phyloP scores from a whole-genome alignment of 2,329 filamentous ascomycete species.

The Bipolaris bicolor region DNA sequence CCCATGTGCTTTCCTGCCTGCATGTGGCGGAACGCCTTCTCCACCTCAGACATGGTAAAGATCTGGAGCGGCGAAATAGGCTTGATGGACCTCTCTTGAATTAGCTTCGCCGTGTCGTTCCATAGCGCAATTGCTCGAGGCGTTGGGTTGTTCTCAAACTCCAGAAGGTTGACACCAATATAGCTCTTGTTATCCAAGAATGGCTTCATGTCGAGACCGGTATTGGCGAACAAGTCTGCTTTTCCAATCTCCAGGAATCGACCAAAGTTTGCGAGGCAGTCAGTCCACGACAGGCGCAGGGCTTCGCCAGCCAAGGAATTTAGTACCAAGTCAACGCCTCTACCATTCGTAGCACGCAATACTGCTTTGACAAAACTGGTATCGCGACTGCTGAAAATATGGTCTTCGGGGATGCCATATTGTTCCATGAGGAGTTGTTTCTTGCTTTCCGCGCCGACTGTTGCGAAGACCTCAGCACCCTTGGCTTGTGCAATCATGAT shows the following conservation, averaged over 20 bases:
- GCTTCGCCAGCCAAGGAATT: constrained; percentile 39
- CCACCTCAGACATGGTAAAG: constrained; percentile 10
- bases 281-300: constrained; percentile 29
- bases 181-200: constrained; percentile 15
- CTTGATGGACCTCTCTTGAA: constrained; percentile 6
- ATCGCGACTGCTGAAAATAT: constrained; percentile 37
- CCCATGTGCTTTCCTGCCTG: constrained; percentile 46
- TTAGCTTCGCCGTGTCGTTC: constrained; percentile 6
- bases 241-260: constrained; percentile 35
- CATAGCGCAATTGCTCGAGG: not conserved
- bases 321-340: constrained; percentile 44
- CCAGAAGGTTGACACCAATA: constrained; percentile 13
- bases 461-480: constrained; percentile 27
- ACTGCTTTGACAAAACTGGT: constrained; percentile 15
- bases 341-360: constrained; percentile 22
- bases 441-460: constrained; percentile 20
- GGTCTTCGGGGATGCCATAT: constrained; percentile 24
- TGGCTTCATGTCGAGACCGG: constrained; percentile 20
- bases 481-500: constrained; percentile 27
- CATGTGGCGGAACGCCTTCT: constrained; percentile 29
- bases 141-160: constrained; percentile 4
- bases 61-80: constrained; percentile 10
- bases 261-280: constrained; percentile 37
- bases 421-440: constrained; percentile 18
- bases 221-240: constrained; percentile 18